Evolutionary conservation across 2,329 filamentous ascomycete species (phyloP).

Genomic region (Trichoderma semiorbis): DNA sequence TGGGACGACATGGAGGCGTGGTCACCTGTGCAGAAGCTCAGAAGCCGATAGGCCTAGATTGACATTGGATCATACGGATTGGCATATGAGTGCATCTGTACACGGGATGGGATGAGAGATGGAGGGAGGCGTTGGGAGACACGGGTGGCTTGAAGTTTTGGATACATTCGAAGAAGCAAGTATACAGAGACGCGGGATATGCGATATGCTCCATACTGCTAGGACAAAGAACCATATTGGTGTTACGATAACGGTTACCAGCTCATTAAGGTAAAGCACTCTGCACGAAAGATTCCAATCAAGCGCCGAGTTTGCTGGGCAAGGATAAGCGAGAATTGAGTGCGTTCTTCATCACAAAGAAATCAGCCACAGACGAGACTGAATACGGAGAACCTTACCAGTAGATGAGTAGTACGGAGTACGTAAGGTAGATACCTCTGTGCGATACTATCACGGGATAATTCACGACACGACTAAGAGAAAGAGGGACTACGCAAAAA

Average conservation of each 20-base stretch:
- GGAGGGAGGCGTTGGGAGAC: not conserved
- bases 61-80: not conserved
- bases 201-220: not conserved
- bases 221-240: not conserved
- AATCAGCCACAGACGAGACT: not conserved
- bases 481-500: not conserved
- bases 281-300: not conserved
- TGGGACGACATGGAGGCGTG: conserved; percentile 10
- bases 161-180: not conserved
- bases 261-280: not conserved
- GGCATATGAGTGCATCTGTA: not conserved
- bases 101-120: not conserved
- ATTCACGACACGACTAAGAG: not conserved
- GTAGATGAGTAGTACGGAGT: not conserved
- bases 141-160: not conserved
- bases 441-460: not conserved
- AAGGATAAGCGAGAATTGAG: not conserved
- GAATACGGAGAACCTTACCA: not conserved
- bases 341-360: not conserved
- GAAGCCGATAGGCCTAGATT: not conserved
- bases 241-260: not conserved
- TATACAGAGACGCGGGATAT: not conserved
- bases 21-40: conserved; percentile 4
- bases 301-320: not conserved
- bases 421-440: not conserved